These are phyloP conservation scores for Perilla frutescens DNA, from an alignment of 257 asterid species.

Conservation along the genomic window DNA sequence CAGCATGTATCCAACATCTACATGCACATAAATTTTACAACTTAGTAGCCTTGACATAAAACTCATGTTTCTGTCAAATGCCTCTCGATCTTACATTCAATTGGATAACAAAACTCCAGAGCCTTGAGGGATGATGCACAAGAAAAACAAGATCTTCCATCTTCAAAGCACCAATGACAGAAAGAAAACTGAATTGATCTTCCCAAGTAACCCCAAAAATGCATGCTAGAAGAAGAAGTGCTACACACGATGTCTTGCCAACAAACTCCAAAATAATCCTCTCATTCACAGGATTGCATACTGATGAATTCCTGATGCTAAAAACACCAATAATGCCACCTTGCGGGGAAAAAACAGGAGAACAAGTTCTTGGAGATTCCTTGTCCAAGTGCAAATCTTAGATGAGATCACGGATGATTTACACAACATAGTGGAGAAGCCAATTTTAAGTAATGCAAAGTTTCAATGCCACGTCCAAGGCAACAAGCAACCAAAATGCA, in stretches of 20 bases:
- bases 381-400: slow-evolving; percentile 39
- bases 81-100: slow-evolving; percentile 54
- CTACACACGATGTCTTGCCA: slow-evolving; percentile 39
- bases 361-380: slow-evolving; percentile 35
- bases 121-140: slow-evolving; percentile 54
- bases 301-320: slow-evolving; percentile 36
- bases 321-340: slow-evolving; percentile 35
- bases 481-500: slow-evolving; percentile 33
- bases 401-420: slow-evolving; percentile 37
- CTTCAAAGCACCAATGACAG: slow-evolving; percentile 49
- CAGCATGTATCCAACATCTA: slow-evolving; percentile 34
- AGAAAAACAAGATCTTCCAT: slow-evolving; percentile 48
- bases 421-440: slow-evolving; percentile 33
- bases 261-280: slow-evolving; percentile 37
- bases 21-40: slow-evolving; percentile 40
- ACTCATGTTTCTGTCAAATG: slow-evolving; percentile 52
- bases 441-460: slow-evolving; percentile 32
- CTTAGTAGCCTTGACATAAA: slow-evolving; percentile 43
- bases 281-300: slow-evolving; percentile 37
- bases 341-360: slow-evolving; percentile 32
- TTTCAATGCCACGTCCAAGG: slow-evolving; percentile 38
- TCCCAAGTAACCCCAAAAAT: slow-evolving; percentile 44
- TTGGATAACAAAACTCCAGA: slow-evolving; percentile 51
- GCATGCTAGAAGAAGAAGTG: slow-evolving; percentile 40
- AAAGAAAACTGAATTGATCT: slow-evolving; percentile 44